Evolutionary conservation across 2,329 filamentous ascomycete genomes (phyloP).

Genomic region (Geosmithia flava): DNA sequence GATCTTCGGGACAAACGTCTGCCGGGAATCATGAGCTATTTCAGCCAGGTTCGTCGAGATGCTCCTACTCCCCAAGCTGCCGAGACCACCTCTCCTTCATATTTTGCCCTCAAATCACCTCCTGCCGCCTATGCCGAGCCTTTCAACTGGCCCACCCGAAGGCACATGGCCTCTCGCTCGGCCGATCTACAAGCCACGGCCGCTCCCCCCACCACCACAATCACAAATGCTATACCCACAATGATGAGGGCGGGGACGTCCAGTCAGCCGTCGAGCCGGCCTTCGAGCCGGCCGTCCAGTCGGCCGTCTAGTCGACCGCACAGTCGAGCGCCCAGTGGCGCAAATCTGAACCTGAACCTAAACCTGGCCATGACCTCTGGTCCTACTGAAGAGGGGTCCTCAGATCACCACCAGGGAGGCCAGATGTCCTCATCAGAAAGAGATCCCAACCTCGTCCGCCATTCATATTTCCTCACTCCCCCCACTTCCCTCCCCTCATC

Average conservation of each 20-base stretch:
- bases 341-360: no score
- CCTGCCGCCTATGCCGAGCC: background rate
- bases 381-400: background rate
- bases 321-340: conserved; percentile 13
- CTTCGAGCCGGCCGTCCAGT: conserved; percentile 12
- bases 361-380: background rate
- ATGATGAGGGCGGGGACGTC: background rate
- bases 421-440: conserved; percentile 7
- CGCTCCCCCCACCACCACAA: background rate
- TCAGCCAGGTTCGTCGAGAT: conserved; percentile 96
- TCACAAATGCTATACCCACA: background rate
- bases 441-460: conserved; percentile 18
- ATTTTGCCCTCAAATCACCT: background rate
- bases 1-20: conserved; percentile 90
- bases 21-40: conserved; percentile 93
- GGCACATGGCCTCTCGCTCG: background rate
- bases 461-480: conserved; percentile 39
- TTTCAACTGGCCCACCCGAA: background rate
- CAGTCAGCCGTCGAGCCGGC: no score
- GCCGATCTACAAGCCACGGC: background rate
- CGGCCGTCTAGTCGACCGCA: conserved; percentile 12
- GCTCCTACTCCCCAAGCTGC: conserved; percentile 31
- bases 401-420: background rate
- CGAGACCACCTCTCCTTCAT: background rate
- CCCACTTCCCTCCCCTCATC: conserved; percentile 37